These are phyloP conservation scores for Solanum clarkiae DNA, from an alignment of 257 asterid species.

Conservation along the genomic window DNA sequence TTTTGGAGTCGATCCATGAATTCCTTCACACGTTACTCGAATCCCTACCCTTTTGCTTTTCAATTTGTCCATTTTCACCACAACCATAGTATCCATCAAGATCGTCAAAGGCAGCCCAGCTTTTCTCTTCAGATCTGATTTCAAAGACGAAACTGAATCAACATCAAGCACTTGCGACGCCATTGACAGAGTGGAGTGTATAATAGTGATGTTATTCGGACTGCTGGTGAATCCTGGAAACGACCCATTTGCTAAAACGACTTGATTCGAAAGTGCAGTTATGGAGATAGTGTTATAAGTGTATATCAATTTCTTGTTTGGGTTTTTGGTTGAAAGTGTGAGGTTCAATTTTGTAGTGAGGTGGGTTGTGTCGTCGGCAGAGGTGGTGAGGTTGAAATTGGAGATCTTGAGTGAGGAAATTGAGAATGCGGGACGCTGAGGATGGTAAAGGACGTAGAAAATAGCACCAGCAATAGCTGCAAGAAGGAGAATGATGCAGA, in stretches of 20 bases:
- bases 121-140: constrained; percentile 8
- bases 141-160: background rate
- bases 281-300: constrained; percentile 5
- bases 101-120: constrained; percentile 8
- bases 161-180: constrained; percentile 1
- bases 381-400: constrained; percentile 6
- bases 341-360: constrained; percentile 6
- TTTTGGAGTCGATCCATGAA: constrained; percentile 10
- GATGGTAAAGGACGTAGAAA: constrained; percentile 11
- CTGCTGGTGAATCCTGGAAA: constrained; percentile 1
- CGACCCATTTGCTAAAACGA: constrained; percentile 1
- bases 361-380: constrained; percentile 1
- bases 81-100: constrained; percentile 11
- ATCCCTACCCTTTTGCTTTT: constrained; percentile 11
- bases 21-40: constrained; percentile 17
- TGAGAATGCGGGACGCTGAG: constrained; percentile 7
- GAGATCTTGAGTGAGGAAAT: constrained; percentile 6
- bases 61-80: constrained; percentile 8
- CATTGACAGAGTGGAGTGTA: background rate
- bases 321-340: constrained; percentile 9
- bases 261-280: background rate
- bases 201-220: background rate
- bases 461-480: constrained; percentile 3
- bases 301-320: constrained; percentile 5
- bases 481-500: constrained; percentile 2